Evolutionary conservation across 2,329 filamentous ascomycete species (phyloP), one percentile per base, ranked within the genome.

Genomic region (Rhynchosporium graminicola): DNA sequence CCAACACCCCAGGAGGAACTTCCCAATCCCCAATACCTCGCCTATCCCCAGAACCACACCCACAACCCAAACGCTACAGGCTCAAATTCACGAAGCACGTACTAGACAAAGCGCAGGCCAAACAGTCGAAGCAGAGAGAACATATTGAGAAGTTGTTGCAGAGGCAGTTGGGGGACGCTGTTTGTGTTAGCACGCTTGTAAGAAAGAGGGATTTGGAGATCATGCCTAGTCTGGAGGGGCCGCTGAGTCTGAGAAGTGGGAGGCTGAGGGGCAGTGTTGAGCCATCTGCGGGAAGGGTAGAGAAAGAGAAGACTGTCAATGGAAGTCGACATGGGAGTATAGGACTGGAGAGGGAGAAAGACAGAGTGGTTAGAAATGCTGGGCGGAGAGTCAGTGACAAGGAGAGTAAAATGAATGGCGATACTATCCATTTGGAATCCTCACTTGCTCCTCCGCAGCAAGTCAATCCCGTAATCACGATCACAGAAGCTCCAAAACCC

Each of bases 161-260:
- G 46, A 48, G 45, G 42, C 47, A 52, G 59, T 36, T 8, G 10
- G 48, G 31, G 0, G 59, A 61, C 5, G 46, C 58, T n/a, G 9
- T 64, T 20, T 64, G 58, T 56, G 55, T 60, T 36, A 61, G 57
- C 29, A 43, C 31, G 2, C 46, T 64, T 36, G 36, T 64, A 33
- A 33, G 46, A 28, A 46, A 59, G 55, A 50, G 38, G 20, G 62
- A 64, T 59, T 50, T 58, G 15, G 54, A 48, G 26, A 60, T 56
- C 3, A 52, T 61, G 62, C 62, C 62, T n/a, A 38, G 47, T 36
- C 45, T 64, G 28, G 58, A 64, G 42, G 50, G 28, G 12, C 42
- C 59, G 20, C 20, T 64, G 38, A 51, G 52, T 15, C 46, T 47
- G 48, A 62, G 60, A 47, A 59, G 60, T 36, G 60, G 55, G 33